Base-by-base conservation (phyloP, 768 basidiomycete genomes). In the Suillus fuscotomentosus region DNA sequence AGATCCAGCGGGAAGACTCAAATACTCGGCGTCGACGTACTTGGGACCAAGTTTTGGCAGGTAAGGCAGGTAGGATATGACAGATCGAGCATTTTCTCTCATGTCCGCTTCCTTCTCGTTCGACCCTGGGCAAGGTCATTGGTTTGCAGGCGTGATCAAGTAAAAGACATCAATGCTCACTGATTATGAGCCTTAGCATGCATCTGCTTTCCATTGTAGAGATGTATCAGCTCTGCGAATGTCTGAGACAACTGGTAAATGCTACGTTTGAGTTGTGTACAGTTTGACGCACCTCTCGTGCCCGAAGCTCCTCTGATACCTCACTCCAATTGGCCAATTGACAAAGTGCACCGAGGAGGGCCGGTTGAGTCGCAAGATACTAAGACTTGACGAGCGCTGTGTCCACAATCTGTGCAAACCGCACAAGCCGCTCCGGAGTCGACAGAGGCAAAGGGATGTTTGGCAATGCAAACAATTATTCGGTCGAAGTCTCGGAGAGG, bases 291-390 rank as follows among this genome's bases (percentile, higher is more conserved):
- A 94, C 96, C 86, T 91, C 89, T 42, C 90, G 85, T 36, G 85
- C 86, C 64, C 87, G 83, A 60, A 99, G 77, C 65, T 94, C 86
- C 72, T 96, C 92, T 5, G 87, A 88, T 1, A 98, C 95, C 71
- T 98, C 97, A 75, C 97, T 98, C 95, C 95, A 99, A 75, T 97
- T 99, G 2, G 93, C 86, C 27, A 97, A 80, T 50, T 96, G 85
- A 76, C 97, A 99, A 60, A 98, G 76, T 36, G 93, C 87, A 0
- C 93, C 94, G 13, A 99, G 79, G 63, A 99, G 78, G 14, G 83
- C 85, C 0, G 97, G 94, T 50, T 90, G 81, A 47, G 90, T 89
- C 24, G 93, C 82, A 27, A 99, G 78, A 74, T 31, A 31, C 27
- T 97, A 97, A 3, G 91, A 88, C 77, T 97, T 97, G 77, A 99